Percentiles rank a stretch among this genome's conserved stretches.
These are phyloP conservation scores for Leccinum fibrillosum DNA, from an alignment of 768 basidiomycete species.

Conservation along the genomic window DNA sequence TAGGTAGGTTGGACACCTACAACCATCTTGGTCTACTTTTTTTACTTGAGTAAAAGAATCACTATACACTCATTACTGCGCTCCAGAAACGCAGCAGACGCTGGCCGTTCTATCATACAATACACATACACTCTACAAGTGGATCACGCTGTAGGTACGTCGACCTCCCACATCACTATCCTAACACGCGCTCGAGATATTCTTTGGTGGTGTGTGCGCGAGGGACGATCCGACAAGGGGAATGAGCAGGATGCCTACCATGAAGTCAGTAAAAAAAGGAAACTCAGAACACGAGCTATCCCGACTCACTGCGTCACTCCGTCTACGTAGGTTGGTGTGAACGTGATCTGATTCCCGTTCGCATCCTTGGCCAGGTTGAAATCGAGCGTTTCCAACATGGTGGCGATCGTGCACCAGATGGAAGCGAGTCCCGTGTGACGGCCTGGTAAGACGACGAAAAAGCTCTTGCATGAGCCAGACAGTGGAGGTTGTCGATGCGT, in stretches of 20 bases:
- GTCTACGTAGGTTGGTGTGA: not conserved
- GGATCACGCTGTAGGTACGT: not conserved
- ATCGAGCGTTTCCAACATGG: not conserved
- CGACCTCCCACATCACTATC: not conserved
- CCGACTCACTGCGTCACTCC: not conserved
- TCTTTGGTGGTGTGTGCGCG: constrained; percentile 4
- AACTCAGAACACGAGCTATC: not conserved
- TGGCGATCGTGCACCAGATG: not conserved
- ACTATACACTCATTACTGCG: too few species aligned
- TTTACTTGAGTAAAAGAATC: too few species aligned
- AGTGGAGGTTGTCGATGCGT: too few species aligned
- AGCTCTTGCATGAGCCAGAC: not conserved
- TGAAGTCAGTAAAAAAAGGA: not conserved
- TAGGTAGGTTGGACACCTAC: too few species aligned
- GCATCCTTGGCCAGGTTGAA: not conserved
- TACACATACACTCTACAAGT: too few species aligned
- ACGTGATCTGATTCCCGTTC: not conserved
- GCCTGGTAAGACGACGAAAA: not conserved
- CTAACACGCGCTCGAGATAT: not conserved
- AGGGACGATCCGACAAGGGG: constrained; percentile 10
- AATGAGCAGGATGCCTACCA: not conserved
- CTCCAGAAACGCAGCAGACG: too few species aligned
- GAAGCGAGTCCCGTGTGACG: not conserved
- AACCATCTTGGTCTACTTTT: too few species aligned
- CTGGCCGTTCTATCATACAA: too few species aligned